Evolutionary conservation across 257 asterid genomes (phyloP).

Genomic region (Gardenia jasminoides): DNA sequence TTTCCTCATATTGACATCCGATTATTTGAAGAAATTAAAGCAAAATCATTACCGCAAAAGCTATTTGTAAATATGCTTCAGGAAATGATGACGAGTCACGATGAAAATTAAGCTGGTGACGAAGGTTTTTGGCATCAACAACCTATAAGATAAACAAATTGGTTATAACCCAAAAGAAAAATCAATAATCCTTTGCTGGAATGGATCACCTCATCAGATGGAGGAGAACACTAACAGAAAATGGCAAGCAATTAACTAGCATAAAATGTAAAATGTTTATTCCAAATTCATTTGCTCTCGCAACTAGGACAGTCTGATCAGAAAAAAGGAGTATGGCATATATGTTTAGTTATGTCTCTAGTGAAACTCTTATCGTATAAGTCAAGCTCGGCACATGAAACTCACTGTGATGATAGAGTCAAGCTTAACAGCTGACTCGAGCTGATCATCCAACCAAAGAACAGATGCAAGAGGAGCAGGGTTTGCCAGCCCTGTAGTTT

Average conservation of each 20-base stretch:
- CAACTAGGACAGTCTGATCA: not conserved
- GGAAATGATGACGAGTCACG: slow-evolving; percentile 81
- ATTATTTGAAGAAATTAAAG: not conserved
- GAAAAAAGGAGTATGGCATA: not conserved
- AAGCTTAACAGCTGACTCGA: slow-evolving; percentile 81
- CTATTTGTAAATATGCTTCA: slow-evolving; percentile 92
- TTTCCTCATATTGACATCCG: not conserved
- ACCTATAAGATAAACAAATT: slow-evolving; percentile 49
- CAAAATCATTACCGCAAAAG: slow-evolving; percentile 67
- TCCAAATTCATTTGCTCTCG: not conserved
- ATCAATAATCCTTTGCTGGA: not conserved
- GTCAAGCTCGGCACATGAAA: slow-evolving; percentile 16
- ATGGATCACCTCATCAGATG: not conserved
- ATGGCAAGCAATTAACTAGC: not conserved
- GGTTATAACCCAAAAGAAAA: slow-evolving; percentile 9
- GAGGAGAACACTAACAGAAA: not conserved
- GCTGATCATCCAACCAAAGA: slow-evolving; percentile 98
- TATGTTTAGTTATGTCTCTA: not conserved
- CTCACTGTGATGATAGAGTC: slow-evolving; percentile 93
- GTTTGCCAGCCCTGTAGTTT: slow-evolving; percentile 95
- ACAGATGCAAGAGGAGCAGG: slow-evolving; percentile 99
- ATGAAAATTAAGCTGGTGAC: slow-evolving; percentile 72
- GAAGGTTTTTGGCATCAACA: slow-evolving; percentile 95
- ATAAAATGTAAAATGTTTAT: not conserved
- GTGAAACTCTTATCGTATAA: slow-evolving; percentile 1